Evolutionary conservation across 2,329 filamentous ascomycete species (phyloP), one percentile per base, ranked within the genome.

Genomic region (Podosphaera xanthii): DNA sequence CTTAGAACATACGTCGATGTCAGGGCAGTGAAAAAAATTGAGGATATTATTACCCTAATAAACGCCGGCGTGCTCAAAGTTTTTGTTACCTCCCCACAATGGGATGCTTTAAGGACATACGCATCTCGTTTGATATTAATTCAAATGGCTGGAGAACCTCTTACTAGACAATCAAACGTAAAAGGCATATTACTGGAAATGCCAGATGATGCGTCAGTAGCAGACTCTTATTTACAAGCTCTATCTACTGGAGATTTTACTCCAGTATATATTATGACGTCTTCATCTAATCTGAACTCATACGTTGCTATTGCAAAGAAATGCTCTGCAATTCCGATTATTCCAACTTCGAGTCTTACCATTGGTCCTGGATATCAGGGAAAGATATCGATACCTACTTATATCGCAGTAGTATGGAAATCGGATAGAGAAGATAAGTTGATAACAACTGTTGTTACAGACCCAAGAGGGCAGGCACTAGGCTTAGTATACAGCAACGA

Each of bases 401-500:
- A 96, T 36, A 76, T 97, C 62, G 79, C 87, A 57, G 77, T 80
- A 2, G 82, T 83, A 63, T 89, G 89, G 72, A 83, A 79, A 62
- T 87, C 86, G 46, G 92, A 98, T 71, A 79, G 89, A 63, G 72
- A 81, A 3, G 94, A 96, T 68, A 84, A 86, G 7, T 77, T 98
- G 7, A 81, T 94, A 64, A 84, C 92, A 1, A 98, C 92, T 0
- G 79, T 95, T 3, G 92, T 98, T 6, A 89, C 86, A 0, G 88
- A 98, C 69, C 87, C 95, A 74, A 76, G 84, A 56, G 90, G 89
- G 0, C 76, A 86, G 30, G 87, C 88, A 7, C 75, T 98, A 12
- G 92, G 92, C 0, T 73, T 98, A 63, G 92, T 96, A 22, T 98
- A 96, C 76, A 95, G 90, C 72, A 96, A 87, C 68, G 81, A 86